These are phyloP conservation scores for Aspergillus uvarum DNA, from an alignment of 2,329 filamentous ascomycete genomes.

Conservation along the genomic window DNA sequence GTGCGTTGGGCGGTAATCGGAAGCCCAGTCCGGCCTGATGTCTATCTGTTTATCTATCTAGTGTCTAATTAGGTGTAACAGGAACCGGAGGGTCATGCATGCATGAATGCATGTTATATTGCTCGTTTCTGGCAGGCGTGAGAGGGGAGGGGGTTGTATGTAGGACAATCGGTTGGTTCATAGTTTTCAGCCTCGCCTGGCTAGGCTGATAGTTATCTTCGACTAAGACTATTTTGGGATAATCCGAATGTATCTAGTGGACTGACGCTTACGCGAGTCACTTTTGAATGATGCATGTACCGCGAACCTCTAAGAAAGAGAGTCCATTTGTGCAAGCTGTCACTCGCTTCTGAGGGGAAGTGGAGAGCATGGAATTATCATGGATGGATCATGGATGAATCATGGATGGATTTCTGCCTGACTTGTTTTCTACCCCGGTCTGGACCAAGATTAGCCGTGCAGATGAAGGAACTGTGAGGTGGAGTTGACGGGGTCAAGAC, in stretches of 20 bases:
- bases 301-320: conserved; percentile 11
- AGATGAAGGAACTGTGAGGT: neutral
- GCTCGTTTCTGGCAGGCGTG: neutral
- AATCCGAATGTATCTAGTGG: conserved; percentile 16
- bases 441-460: conserved; percentile 6
- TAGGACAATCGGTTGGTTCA: conserved; percentile 9
- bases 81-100: conserved; percentile 14
- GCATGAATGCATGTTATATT: conserved; percentile 10
- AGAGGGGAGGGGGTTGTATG: neutral
- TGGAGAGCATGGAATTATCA: neutral
- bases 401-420: conserved; percentile 1
- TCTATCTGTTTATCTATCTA: neutral
- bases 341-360: conserved; percentile 2
- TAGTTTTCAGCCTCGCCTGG: conserved; percentile 12
- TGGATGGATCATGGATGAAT: neutral
- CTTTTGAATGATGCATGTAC: conserved; percentile 12
- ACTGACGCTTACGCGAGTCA: conserved; percentile 13
- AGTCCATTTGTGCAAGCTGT: conserved; percentile 8
- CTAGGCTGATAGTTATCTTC: conserved; percentile 4
- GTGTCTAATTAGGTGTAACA: conserved; percentile 13
- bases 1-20: conserved; percentile 7
- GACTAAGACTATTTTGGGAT: conserved; percentile 12
- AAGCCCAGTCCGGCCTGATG: conserved; percentile 13
- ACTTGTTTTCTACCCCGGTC: conserved; percentile 1
- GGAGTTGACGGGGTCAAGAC: neutral